phyloP scores from a whole-genome alignment of 2,329 filamentous ascomycete species.

The Alternaria hordeiaustralica region DNA sequence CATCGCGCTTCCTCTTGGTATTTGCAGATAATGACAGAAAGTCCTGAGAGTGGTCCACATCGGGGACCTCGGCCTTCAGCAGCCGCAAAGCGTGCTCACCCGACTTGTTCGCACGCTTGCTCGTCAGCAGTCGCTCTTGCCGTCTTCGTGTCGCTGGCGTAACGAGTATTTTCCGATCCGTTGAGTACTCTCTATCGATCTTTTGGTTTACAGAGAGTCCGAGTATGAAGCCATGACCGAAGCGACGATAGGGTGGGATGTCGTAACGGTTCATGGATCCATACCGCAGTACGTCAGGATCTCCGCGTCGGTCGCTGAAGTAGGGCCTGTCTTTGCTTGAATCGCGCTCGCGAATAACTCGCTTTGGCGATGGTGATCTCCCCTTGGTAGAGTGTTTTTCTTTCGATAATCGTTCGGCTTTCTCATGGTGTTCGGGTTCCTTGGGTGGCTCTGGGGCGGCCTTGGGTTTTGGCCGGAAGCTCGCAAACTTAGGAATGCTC shows the following conservation, averaged over 20 bases:
- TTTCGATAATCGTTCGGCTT: constrained; percentile 6
- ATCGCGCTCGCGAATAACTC: constrained; percentile 3
- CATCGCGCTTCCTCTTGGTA: constrained; percentile 29
- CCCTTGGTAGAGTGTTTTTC: constrained; percentile 1
- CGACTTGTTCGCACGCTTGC: constrained; percentile 27
- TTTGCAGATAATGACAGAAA: constrained; percentile 37
- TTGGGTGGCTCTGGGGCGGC: constrained; percentile 11
- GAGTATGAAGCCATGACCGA: constrained; percentile 72
- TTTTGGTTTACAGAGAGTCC: constrained; percentile 66
- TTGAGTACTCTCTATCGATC: constrained; percentile 70
- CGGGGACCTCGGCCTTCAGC: constrained; percentile 17
- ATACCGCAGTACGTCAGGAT: constrained; percentile 76
- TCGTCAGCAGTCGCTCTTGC: constrained; percentile 56
- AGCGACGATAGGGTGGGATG: constrained; percentile 73
- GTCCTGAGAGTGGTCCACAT: constrained; percentile 24
- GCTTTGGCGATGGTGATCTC: constrained; percentile 47
- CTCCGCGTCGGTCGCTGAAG: constrained; percentile 72
- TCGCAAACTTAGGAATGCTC: constrained; percentile 73
- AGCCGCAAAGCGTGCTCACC: constrained; percentile 37
- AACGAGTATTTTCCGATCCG: constrained; percentile 55
- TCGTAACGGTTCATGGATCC: constrained; percentile 74
- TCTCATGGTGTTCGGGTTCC: constrained; percentile 18
- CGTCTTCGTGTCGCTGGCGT: constrained; percentile 46
- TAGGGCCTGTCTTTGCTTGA: constrained; percentile 18
- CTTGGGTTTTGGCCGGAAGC: constrained; percentile 67